These are phyloP conservation scores for Mimosa pudica DNA, from an alignment of 306 rosid genomes.

Conservation along the genomic window DNA sequence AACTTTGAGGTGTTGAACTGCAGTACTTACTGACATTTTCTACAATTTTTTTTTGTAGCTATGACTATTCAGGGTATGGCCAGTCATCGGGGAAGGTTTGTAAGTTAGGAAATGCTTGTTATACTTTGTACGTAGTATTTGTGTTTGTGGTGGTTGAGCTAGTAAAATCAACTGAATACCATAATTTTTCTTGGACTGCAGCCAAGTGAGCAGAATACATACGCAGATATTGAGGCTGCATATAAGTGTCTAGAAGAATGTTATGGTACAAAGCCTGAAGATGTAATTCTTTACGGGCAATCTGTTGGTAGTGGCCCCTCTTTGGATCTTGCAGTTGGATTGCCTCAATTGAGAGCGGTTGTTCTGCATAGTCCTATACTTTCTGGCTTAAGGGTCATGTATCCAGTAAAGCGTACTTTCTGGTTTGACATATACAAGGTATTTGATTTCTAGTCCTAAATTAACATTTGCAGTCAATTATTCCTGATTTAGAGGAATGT, in stretches of 20 bases:
- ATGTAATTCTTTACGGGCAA: slow-evolving; percentile 86
- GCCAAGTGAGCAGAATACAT: slow-evolving; percentile 97
- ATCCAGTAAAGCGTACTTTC: slow-evolving; percentile 87
- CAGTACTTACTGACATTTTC: slow-evolving; percentile 17
- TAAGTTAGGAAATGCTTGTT: slow-evolving; percentile 32
- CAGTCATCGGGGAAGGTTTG: slow-evolving; percentile 96
- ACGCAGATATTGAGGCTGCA: slow-evolving; percentile 91
- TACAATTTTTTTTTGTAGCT: slow-evolving; percentile 61
- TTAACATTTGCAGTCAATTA: background rate
- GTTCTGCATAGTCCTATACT: slow-evolving; percentile 94
- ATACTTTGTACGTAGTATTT: background rate
- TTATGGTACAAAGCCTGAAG: slow-evolving; percentile 86
- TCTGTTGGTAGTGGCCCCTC: slow-evolving; percentile 98
- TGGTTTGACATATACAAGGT: slow-evolving; percentile 98
- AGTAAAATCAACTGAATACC: slow-evolving; percentile 33
- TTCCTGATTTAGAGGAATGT: background rate
- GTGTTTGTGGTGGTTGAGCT: slow-evolving; percentile 32
- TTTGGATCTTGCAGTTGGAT: slow-evolving; percentile 81
- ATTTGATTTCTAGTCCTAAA: slow-evolving; percentile 13
- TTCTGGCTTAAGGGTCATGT: slow-evolving; percentile 95
- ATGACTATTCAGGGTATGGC: slow-evolving; percentile 94
- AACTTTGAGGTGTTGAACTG: slow-evolving; percentile 4
- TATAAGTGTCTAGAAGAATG: slow-evolving; percentile 92
- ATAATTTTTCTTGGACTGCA: slow-evolving; percentile 46
- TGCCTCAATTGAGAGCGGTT: slow-evolving; percentile 86